Percentiles rank a stretch among this genome's conserved stretches.
Evolutionary conservation across 1,139 yeast genomes (phyloP).

Genomic region (Geotrichum australiense): DNA sequence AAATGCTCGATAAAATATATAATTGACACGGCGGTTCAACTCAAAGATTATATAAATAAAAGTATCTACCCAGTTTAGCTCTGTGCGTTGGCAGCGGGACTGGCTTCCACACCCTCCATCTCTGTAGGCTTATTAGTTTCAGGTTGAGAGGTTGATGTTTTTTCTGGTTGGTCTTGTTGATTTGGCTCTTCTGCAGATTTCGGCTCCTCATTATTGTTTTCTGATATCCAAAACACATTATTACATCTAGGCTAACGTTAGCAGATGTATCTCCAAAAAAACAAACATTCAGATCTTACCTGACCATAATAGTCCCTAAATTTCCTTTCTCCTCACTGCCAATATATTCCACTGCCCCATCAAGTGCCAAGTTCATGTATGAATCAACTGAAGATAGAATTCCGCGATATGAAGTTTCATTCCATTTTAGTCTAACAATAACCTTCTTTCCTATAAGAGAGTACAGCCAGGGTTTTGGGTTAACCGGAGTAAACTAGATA

Average conservation of each 20-base stretch:
- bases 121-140: too few relatives aligned
- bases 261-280: background rate
- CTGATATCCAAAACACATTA: conserved; percentile 39
- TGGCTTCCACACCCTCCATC: too few relatives aligned
- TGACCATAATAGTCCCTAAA: conserved; percentile 76
- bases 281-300: conserved; percentile 37
- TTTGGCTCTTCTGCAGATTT: too few relatives aligned
- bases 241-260: conserved; percentile 33
- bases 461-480: conserved; percentile 86
- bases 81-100: too few relatives aligned
- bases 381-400: conserved; percentile 76
- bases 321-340: conserved; percentile 48
- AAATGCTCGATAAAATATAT: too few relatives aligned
- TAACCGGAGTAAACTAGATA: conserved; percentile 60
- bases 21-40: too few relatives aligned
- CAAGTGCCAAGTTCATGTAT: conserved; percentile 83
- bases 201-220: conserved; percentile 19
- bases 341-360: conserved; percentile 58
- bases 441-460: conserved; percentile 64
- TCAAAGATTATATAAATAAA: too few relatives aligned
- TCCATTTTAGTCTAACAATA: conserved; percentile 88
- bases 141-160: too few relatives aligned
- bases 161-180: too few relatives aligned
- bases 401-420: conserved; percentile 84
- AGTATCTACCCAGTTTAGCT: too few relatives aligned